Evolutionary conservation across 768 basidiomycete genomes (phyloP).

Genomic region (Coprinopsis cinerea): DNA sequence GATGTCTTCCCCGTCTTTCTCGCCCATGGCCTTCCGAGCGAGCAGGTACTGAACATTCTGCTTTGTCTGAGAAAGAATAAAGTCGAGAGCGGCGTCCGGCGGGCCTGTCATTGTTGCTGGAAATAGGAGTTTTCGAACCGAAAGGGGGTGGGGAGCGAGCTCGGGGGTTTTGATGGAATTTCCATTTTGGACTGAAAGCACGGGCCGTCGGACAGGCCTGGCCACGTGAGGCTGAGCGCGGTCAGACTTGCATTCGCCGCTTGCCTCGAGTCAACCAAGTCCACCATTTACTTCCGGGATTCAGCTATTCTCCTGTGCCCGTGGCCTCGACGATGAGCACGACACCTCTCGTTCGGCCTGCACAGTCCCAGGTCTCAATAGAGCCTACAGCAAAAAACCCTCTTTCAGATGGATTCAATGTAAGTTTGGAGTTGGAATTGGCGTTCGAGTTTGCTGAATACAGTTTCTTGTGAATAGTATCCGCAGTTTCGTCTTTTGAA

Average conservation of each 20-base stretch:
- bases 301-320: too few relatives aligned
- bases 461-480: constrained; percentile 29
- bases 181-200: too few relatives aligned
- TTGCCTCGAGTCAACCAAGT: too few relatives aligned
- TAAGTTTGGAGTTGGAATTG: constrained; percentile 16
- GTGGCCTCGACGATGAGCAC: constrained; percentile 5
- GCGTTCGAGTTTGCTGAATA: not conserved
- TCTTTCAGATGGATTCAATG: constrained; percentile 40
- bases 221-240: too few relatives aligned
- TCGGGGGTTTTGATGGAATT: too few relatives aligned
- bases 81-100: constrained; percentile 27
- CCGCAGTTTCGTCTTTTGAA: constrained; percentile 45
- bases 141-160: too few relatives aligned
- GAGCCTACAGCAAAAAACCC: constrained; percentile 33
- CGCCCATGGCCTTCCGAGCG: constrained; percentile 40
- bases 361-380: constrained; percentile 30
- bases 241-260: too few relatives aligned
- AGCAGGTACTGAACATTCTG: constrained; percentile 52
- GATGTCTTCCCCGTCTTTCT: constrained; percentile 40
- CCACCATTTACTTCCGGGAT: too few relatives aligned
- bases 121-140: too few relatives aligned
- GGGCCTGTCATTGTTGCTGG: not conserved
- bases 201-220: too few relatives aligned
- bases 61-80: constrained; percentile 50
- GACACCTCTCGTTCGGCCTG: constrained; percentile 32